A percentile compares a stretch with the other conserved stretches of the same genome.
Evolutionary conservation across 495 filamentous ascomycete genomes (phyloP).

Genomic region (Chaetomium cochliodes): DNA sequence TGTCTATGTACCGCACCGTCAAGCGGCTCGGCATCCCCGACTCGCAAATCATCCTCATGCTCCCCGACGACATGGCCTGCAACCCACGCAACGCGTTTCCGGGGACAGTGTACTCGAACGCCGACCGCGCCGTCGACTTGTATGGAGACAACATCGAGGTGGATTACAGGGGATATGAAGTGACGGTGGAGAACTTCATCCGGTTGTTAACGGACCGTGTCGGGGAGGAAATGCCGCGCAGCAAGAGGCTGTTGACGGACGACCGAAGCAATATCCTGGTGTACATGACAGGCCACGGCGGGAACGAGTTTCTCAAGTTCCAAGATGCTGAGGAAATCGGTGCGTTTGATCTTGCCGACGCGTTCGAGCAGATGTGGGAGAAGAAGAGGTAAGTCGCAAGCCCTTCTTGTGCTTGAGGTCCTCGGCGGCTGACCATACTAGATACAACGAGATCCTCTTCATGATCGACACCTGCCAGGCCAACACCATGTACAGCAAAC

Average conservation of each 20-base stretch:
- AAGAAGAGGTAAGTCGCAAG: slow-evolving; percentile 72
- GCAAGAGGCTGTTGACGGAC: slow-evolving; percentile 88
- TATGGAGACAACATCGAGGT: slow-evolving; percentile 99
- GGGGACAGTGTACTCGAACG: slow-evolving; percentile 97
- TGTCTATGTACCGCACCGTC: slow-evolving; percentile 96
- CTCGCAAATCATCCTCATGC: slow-evolving; percentile 98
- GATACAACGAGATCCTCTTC: slow-evolving; percentile 92
- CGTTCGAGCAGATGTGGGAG: slow-evolving; percentile 99
- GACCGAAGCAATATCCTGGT: slow-evolving; percentile 94
- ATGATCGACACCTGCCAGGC: slow-evolving; percentile 99
- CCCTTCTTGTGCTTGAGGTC: background rate
- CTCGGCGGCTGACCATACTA: slow-evolving; percentile 26
- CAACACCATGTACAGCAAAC: slow-evolving; percentile 97
- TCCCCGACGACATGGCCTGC: slow-evolving; percentile 98
- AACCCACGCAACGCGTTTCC: slow-evolving; percentile 98
- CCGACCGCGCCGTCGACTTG: slow-evolving; percentile 89
- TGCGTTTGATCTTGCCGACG: slow-evolving; percentile 92
- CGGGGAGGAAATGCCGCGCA: slow-evolving; percentile 86
- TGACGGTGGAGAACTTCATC: slow-evolving; percentile 98
- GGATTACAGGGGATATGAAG: slow-evolving; percentile 96
- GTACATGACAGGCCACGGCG: slow-evolving; percentile 98
- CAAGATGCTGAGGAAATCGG: slow-evolving; percentile 98
- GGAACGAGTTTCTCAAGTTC: slow-evolving; percentile 98
- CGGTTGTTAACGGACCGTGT: slow-evolving; percentile 90
- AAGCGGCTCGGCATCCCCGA: slow-evolving; percentile 97